These are phyloP conservation scores for Hypoxylon sp. DNA, from an alignment of 2,329 filamentous ascomycete genomes.

Conservation along the genomic window DNA sequence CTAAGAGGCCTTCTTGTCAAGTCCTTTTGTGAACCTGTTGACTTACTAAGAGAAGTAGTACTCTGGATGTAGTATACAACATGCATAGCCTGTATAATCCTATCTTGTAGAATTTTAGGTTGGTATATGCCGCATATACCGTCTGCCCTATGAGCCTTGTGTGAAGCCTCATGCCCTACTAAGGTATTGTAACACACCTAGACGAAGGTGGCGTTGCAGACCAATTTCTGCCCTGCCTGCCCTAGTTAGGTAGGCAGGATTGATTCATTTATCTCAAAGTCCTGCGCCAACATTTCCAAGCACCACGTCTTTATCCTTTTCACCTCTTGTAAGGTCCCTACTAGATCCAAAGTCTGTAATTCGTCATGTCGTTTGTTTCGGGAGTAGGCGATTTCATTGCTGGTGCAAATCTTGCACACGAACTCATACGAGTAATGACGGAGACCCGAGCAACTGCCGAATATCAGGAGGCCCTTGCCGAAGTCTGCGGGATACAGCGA, in stretches of 20 bases:
- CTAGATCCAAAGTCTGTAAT: not conserved
- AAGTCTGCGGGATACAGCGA: slow-evolving; percentile 47
- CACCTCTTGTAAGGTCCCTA: not conserved
- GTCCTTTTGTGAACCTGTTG: too few relatives aligned
- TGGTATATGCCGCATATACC: too few relatives aligned
- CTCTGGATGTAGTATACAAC: too few relatives aligned
- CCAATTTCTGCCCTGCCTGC: not conserved
- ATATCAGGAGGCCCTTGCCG: slow-evolving; percentile 49
- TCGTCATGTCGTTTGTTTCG: slow-evolving; percentile 51
- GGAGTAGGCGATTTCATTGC: slow-evolving; percentile 52
- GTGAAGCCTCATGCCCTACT: not conserved
- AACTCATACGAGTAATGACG: slow-evolving; percentile 50
- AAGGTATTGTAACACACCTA: not conserved
- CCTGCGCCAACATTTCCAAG: not conserved
- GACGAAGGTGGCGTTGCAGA: not conserved
- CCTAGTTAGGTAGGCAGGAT: too few relatives aligned
- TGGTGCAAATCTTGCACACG: slow-evolving; percentile 49
- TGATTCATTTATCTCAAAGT: not conserved
- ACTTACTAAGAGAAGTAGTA: too few relatives aligned
- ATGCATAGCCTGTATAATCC: too few relatives aligned
- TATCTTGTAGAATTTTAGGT: too few relatives aligned
- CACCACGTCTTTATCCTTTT: not conserved
- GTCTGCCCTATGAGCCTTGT: too few relatives aligned
- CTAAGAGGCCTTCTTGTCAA: too few relatives aligned
- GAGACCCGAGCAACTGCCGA: slow-evolving; percentile 46